These are phyloP conservation scores for Echites panduratus DNA, from an alignment of 257 asterid genomes.

Conservation along the genomic window DNA sequence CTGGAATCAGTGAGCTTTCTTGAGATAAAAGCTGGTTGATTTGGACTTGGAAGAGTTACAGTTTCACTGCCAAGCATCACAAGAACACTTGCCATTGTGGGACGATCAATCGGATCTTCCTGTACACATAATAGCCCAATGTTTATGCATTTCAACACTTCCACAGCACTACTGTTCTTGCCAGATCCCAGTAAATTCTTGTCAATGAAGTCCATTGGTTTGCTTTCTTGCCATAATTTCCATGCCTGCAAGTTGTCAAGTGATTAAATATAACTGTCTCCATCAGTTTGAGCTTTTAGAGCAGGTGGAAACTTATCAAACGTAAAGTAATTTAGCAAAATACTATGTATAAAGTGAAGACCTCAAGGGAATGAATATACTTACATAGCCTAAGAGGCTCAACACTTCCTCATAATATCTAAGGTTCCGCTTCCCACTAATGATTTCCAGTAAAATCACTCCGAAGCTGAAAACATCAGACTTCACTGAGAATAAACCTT, in stretches of 20 bases:
- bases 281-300: too few relatives aligned
- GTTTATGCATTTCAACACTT: slow-evolving; percentile 23
- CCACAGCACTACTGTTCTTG: neutral
- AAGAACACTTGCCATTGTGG: slow-evolving; percentile 24
- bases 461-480: slow-evolving; percentile 38
- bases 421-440: slow-evolving; percentile 26
- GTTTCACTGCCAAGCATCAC: slow-evolving; percentile 22
- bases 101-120: slow-evolving; percentile 29
- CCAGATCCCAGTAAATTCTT: slow-evolving; percentile 10
- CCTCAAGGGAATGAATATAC: too few relatives aligned
- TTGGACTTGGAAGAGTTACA: slow-evolving; percentile 17
- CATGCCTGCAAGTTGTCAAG: slow-evolving; percentile 33
- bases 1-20: neutral
- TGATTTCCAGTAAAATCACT: slow-evolving; percentile 27
- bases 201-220: slow-evolving; percentile 17
- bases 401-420: slow-evolving; percentile 19
- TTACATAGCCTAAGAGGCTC: slow-evolving; percentile 32
- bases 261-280: too few relatives aligned
- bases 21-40: slow-evolving; percentile 21
- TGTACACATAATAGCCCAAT: slow-evolving; percentile 30
- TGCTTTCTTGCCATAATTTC: slow-evolving; percentile 28
- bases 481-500: slow-evolving; percentile 28
- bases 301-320: too few relatives aligned
- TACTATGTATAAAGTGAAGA: too few relatives aligned
- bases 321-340: too few relatives aligned